Evolutionary conservation across 2,329 filamentous ascomycete genomes (phyloP).

Genomic region (Emericellopsis cladophorae): DNA sequence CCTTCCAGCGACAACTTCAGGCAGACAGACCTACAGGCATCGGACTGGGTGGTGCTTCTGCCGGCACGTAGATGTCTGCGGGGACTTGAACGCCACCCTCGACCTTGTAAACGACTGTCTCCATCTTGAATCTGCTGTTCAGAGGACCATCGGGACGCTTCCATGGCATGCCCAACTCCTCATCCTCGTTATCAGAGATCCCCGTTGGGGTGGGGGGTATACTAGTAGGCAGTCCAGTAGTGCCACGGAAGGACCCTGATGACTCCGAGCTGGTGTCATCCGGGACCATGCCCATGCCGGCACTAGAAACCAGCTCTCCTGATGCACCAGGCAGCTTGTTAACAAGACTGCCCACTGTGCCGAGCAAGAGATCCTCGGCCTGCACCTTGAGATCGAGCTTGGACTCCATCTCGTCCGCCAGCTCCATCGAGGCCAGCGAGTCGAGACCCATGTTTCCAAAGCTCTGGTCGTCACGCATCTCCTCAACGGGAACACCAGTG

Average conservation of each 20-base stretch:
- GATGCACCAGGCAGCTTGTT: neutral
- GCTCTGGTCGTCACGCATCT: neutral
- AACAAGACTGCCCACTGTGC: neutral
- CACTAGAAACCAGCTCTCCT: neutral
- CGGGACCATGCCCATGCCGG: neutral
- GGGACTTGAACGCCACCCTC: neutral
- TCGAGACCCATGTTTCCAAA: neutral
- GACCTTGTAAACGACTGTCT: neutral
- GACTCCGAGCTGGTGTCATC: neutral
- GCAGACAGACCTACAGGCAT: neutral
- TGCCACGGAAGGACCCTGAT: neutral
- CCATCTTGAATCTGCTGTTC: neutral
- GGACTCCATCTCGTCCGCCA: neutral
- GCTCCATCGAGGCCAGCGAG: neutral
- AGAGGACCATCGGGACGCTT: neutral
- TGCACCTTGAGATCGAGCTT: neutral
- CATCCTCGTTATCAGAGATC: neutral
- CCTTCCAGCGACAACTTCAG: neutral
- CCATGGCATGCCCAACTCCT: neutral
- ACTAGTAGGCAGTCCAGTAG: neutral
- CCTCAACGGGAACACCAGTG: neutral
- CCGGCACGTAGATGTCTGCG: neutral
- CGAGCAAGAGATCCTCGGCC: neutral
- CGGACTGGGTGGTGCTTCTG: neutral
- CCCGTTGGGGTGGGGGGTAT: neutral